Base-by-base conservation (phyloP, 2,329 filamentous ascomycete species). In the Fusarium oligoseptatum region DNA sequence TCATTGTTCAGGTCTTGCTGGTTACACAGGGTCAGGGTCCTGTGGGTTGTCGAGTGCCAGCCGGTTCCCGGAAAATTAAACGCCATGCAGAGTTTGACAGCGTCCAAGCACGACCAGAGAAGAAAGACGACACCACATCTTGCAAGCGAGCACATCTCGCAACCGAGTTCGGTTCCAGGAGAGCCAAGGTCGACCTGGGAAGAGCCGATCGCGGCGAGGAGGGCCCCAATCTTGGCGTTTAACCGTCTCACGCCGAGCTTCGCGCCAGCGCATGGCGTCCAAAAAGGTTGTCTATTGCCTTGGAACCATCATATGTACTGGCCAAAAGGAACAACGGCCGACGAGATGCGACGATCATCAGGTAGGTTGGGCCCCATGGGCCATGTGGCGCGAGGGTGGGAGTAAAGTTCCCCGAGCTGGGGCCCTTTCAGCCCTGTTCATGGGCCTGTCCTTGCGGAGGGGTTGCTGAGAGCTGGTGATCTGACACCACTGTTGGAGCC, bases 391-490 rank as follows among this genome's bases (percentile, higher is more conserved):
- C 32, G 20, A 50, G 43, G 45, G 45, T 39, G 60, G 22, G 24
- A 55, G 45, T 39, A 36, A 55, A 63, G 45, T n/a, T 55, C 45
- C 60, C 34, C 48, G 15, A 63, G 36, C 60, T 41, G 32, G 45
- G 45, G 32, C 60, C 29, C 24, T 3, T 55, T 63, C 60, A 63
- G 60, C 60, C 60, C 60, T 55, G 60, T 55, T 63, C 45, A 39
- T 41, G 34, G 60, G 45, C 60, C 43, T 55, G 22, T 63, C 60
- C 60, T 24, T 55, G 60, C 7, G 45, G 60, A 63, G 45, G 56
- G 34, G 45, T 32, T 55, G 34, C 60, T 36, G 45, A 36, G 60
- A 55, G 34, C 29, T 63, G 43, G 45, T 39, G 60, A 63, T 41
- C 22, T 55, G 60, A 55, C 45, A 32, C 45, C 34, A 63, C 22